Base-by-base conservation (phyloP, 2,329 filamentous ascomycete species). In the Leptographium procerum region DNA sequence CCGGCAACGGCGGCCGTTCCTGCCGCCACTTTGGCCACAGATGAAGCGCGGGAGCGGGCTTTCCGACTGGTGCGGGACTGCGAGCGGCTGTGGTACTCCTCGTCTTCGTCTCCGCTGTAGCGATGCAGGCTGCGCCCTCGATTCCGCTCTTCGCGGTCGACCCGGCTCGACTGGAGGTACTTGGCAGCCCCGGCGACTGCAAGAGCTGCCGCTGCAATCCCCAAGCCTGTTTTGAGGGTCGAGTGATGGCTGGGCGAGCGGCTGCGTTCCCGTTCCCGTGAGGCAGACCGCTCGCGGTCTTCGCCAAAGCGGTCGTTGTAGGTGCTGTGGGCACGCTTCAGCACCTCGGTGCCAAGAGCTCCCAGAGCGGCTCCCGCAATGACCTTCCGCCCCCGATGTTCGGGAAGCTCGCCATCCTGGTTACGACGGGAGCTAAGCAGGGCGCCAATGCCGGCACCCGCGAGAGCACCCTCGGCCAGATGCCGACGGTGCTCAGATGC, bases 141-240 rank as follows among this genome's bases (percentile, higher is more conserved):
- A 29, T 66, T 71, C 16, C 75, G 68, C 64, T 85, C 82, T 62
- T 84, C 83, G 65, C 79, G 82, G 51, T 85, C 80, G 51, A 79
- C 69, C 65, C 82, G 84, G 69, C 76, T 80, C 64, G 78, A 77
- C 62, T 84, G 78, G 66, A 81, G 79, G 65, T 84, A 85, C 66
- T 85, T 85, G 61, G 82, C 77, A 6, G 83, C 83, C n/a, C 83
- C 83, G 4, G 83, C 82, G 24, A 84, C 80, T 9, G 83, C 83
- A 28, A 86, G 73, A 19, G 82, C 83, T 26, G 83, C 82, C 11
- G 82, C 83, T 10, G 83, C 83, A 48, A 85, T 75, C 34, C 82
- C 83, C 26, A 86, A 72, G 26, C 82, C 83, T 1, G 81, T 84
- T 68, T 83, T 83, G 57, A 86, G 71, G 54, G 76, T 76, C 48